These are phyloP conservation scores for Arctium minus DNA, from an alignment of 129 eudicot species.

Conservation along the genomic window DNA sequence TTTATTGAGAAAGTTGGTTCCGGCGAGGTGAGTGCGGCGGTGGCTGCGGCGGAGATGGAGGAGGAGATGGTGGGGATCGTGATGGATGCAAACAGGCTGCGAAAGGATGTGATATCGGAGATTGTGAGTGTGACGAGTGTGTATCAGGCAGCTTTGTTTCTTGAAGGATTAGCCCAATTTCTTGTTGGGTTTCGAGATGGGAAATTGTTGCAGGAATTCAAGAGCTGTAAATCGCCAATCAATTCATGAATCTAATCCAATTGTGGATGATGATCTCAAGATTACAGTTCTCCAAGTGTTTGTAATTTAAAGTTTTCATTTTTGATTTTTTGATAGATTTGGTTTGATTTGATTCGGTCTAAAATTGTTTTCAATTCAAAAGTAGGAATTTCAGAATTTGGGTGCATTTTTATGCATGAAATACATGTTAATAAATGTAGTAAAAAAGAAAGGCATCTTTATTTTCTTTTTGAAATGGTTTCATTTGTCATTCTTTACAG, in stretches of 20 bases:
- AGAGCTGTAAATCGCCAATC: slow-evolving; percentile 31
- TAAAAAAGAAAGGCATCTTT: too few relatives aligned
- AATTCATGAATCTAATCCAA: slow-evolving; percentile 13
- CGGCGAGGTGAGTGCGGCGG: slow-evolving; percentile 23
- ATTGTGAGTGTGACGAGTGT: slow-evolving; percentile 60
- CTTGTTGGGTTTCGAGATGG: slow-evolving; percentile 75
- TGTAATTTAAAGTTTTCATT: slow-evolving; percentile 15
- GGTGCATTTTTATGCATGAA: not conserved
- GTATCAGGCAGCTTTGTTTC: slow-evolving; percentile 81
- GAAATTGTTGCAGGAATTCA: slow-evolving; percentile 50
- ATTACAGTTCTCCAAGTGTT: not conserved
- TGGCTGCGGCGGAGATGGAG: slow-evolving; percentile 54
- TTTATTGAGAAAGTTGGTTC: slow-evolving; percentile 46
- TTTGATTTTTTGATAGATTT: not conserved
- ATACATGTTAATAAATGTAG: not conserved
- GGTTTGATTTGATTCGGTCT: not conserved
- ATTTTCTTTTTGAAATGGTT: too few relatives aligned
- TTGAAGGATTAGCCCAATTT: slow-evolving; percentile 75
- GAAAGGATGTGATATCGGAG: slow-evolving; percentile 75
- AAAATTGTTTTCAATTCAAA: not conserved
- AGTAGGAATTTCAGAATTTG: not conserved
- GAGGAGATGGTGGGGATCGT: slow-evolving; percentile 76
- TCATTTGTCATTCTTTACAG: too few relatives aligned
- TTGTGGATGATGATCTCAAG: slow-evolving; percentile 1
- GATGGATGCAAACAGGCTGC: slow-evolving; percentile 76